Percentiles rank a stretch among this genome's conserved stretches.
These are phyloP conservation scores for Quercus rubra DNA, from an alignment of 306 rosid genomes.

Conservation along the genomic window DNA sequence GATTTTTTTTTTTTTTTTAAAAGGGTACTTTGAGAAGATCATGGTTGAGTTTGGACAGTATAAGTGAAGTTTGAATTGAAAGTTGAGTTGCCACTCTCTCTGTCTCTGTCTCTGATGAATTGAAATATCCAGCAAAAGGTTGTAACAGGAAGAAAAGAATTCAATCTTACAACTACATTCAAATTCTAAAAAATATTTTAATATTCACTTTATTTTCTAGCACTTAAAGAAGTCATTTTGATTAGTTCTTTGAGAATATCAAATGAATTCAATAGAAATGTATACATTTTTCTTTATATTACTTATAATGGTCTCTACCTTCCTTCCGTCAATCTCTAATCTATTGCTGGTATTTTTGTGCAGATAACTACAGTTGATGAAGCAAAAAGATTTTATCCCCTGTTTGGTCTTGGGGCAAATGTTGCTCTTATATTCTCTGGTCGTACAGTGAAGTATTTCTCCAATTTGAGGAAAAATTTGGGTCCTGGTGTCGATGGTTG, in stretches of 20 bases:
- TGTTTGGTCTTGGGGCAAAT: slow-evolving; percentile 93
- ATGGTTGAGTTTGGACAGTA: neutral
- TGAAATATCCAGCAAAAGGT: neutral
- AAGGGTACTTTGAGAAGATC: neutral
- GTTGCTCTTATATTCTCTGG: slow-evolving; percentile 90
- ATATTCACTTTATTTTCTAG: neutral
- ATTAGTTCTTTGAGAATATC: neutral
- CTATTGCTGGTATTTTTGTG: slow-evolving; percentile 22
- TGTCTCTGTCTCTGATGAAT: neutral
- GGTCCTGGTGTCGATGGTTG: slow-evolving; percentile 98
- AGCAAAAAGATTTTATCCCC: slow-evolving; percentile 89
- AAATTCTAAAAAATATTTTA: neutral
- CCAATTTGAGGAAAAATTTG: slow-evolving; percentile 70
- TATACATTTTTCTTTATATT: neutral
- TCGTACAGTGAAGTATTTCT: slow-evolving; percentile 89
- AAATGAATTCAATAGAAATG: neutral
- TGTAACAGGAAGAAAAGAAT: neutral
- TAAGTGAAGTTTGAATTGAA: neutral
- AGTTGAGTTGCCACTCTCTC: neutral
- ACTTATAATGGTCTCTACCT: neutral
- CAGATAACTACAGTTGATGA: slow-evolving; percentile 88
- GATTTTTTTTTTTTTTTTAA: fast-evolving
- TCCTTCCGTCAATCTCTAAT: neutral
- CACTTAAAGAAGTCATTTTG: neutral
- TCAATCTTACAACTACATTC: neutral